Percentiles rank a stretch among this genome's conserved stretches.
These are phyloP conservation scores for Fusarium stilboides DNA, from an alignment of 2,329 filamentous ascomycete species.

Conservation along the genomic window DNA sequence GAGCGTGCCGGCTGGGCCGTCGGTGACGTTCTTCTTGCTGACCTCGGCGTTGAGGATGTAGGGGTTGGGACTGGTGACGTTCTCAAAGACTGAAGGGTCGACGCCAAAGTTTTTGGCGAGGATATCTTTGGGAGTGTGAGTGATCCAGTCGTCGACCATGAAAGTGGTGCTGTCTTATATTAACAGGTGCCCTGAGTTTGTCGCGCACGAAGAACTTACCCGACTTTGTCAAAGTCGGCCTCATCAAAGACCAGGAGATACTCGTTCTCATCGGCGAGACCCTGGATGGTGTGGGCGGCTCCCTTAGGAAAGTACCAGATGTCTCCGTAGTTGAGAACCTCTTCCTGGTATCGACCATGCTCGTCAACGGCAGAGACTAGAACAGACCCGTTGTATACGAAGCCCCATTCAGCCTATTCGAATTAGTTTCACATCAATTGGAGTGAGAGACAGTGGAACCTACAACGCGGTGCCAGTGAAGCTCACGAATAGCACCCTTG, in stretches of 20 bases:
- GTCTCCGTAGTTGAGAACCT: conserved; percentile 72
- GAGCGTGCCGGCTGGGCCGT: conserved; percentile 61
- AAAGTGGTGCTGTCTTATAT: conserved; percentile 72
- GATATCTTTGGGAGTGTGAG: conserved; percentile 73
- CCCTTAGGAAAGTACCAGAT: conserved; percentile 81
- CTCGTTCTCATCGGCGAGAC: conserved; percentile 76
- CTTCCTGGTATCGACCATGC: conserved; percentile 68
- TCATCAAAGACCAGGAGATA: conserved; percentile 78
- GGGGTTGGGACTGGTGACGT: conserved; percentile 69
- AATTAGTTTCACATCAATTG: background rate
- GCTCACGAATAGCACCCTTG: conserved; percentile 75
- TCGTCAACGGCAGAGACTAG: conserved; percentile 74
- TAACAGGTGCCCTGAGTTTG: background rate
- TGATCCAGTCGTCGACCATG: conserved; percentile 79
- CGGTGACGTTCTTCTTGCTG: conserved; percentile 59
- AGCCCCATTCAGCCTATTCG: conserved; percentile 75
- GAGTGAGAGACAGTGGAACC: conserved; percentile 38
- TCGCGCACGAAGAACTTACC: conserved; percentile 55
- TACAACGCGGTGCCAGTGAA: conserved; percentile 79
- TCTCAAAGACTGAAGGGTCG: conserved; percentile 70
- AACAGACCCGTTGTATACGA: conserved; percentile 71
- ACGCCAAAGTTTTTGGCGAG: conserved; percentile 80
- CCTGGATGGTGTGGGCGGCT: conserved; percentile 74
- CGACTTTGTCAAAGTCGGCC: conserved; percentile 74
- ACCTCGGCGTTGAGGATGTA: conserved; percentile 74